Evolutionary conservation across 108 stramenopile genomes (phyloP).

Genomic region (Licmophora abbreviata): DNA sequence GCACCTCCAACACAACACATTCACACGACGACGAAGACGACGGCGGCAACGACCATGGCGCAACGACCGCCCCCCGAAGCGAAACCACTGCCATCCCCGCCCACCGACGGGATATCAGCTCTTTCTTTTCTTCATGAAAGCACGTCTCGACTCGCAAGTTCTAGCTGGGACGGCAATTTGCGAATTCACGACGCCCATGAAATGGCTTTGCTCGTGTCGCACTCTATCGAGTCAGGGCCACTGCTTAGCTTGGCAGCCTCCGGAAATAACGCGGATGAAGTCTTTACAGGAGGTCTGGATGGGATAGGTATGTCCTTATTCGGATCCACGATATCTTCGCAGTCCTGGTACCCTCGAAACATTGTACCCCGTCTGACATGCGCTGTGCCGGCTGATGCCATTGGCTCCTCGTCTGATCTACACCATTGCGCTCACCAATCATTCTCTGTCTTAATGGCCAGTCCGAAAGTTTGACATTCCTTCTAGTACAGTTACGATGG

Average conservation of each 20-base stretch:
- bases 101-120: conserved; percentile 74
- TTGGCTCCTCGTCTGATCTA: too few relatives aligned
- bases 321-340: too few relatives aligned
- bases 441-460: conserved; percentile 1
- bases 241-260: conserved; percentile 48
- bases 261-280: background rate
- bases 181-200: conserved; percentile 50
- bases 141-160: conserved; percentile 36
- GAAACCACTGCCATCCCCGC: conserved; percentile 47
- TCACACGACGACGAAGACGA: too few relatives aligned
- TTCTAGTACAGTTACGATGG: conserved; percentile 6
- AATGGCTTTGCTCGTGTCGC: conserved; percentile 19
- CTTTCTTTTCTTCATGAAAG: conserved; percentile 22
- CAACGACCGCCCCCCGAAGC: conserved; percentile 34
- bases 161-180: conserved; percentile 73
- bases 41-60: background rate
- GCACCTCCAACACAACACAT: too few relatives aligned
- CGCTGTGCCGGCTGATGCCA: too few relatives aligned
- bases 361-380: too few relatives aligned
- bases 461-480: conserved; percentile 31
- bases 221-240: conserved; percentile 62
- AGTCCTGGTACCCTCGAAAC: too few relatives aligned
- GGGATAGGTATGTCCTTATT: conserved; percentile 40
- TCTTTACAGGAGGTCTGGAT: conserved; percentile 64
- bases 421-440: too few relatives aligned